These are phyloP conservation scores for Hanseniaspora guilliermondii DNA, from an alignment of 805 yeast species.

Conservation along the genomic window DNA sequence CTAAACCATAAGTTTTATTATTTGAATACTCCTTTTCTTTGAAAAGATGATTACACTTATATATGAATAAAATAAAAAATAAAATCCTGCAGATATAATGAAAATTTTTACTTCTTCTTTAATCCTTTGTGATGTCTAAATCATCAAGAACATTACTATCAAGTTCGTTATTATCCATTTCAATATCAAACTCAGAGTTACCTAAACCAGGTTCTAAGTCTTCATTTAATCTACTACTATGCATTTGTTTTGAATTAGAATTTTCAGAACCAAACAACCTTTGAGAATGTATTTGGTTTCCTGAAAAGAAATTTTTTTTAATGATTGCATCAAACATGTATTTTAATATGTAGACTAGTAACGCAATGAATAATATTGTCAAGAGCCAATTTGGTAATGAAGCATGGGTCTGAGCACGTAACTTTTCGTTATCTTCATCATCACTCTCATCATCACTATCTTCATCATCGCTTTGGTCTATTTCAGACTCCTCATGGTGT, in stretches of 20 bases:
- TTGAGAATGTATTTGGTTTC: background rate
- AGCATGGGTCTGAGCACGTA: conserved; percentile 15
- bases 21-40: background rate
- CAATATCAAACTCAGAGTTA: conserved; percentile 16
- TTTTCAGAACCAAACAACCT: background rate
- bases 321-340: background rate
- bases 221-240: conserved; percentile 25
- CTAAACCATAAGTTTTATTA: conserved; percentile 48
- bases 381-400: conserved; percentile 6
- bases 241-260: background rate
- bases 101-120: too few relatives aligned
- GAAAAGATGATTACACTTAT: background rate
- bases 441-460: conserved; percentile 26
- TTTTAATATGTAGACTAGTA: background rate
- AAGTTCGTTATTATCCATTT: conserved; percentile 9
- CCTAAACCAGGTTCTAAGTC: conserved; percentile 21
- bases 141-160: background rate
- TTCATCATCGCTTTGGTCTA: conserved; percentile 40
- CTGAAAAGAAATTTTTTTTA: background rate
- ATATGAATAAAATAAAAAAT: background rate
- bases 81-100: background rate
- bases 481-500: conserved; percentile 24
- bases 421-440: conserved; percentile 14
- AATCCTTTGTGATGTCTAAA: conserved; percentile 3
- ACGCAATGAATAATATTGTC: background rate